These are phyloP conservation scores for Raddia guianensis DNA, from an alignment of 176 grass and related monocot genomes.

Conservation along the genomic window DNA sequence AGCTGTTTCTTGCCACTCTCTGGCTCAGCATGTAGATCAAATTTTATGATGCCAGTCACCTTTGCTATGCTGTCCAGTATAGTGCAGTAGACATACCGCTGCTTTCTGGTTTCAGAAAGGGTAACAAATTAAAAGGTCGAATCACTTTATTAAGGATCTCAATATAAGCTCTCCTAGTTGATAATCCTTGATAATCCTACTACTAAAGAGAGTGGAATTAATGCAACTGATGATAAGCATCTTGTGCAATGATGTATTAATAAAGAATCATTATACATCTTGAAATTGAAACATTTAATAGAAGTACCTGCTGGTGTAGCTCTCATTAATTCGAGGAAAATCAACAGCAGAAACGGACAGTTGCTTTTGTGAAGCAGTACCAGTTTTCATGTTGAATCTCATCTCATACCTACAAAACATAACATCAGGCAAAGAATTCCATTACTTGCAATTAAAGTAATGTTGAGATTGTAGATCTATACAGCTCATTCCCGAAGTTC, in stretches of 20 bases:
- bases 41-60: constrained; percentile 79
- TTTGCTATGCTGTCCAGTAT: constrained; percentile 70
- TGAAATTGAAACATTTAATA: not conserved
- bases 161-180: not conserved
- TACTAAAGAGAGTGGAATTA: not conserved
- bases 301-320: constrained; percentile 77
- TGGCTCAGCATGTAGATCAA: constrained; percentile 75
- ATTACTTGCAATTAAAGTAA: constrained; percentile 36
- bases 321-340: constrained; percentile 94
- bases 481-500: constrained; percentile 84
- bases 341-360: constrained; percentile 84
- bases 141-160: not conserved
- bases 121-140: not conserved
- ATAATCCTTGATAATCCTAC: not conserved
- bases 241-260: not conserved
- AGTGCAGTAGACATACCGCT: constrained; percentile 69
- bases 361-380: constrained; percentile 81
- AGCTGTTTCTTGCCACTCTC: constrained; percentile 64
- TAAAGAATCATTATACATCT: not conserved
- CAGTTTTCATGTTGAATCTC: constrained; percentile 92
- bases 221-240: constrained; percentile 21
- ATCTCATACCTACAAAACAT: constrained; percentile 73
- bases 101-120: constrained; percentile 62
- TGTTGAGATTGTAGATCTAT: constrained; percentile 11
- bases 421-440: not conserved